Evolutionary conservation across 192 early-diverging fungal species (phyloP), one percentile per base, ranked within the genome.

Genomic region (Umbelopsis vinacea): DNA sequence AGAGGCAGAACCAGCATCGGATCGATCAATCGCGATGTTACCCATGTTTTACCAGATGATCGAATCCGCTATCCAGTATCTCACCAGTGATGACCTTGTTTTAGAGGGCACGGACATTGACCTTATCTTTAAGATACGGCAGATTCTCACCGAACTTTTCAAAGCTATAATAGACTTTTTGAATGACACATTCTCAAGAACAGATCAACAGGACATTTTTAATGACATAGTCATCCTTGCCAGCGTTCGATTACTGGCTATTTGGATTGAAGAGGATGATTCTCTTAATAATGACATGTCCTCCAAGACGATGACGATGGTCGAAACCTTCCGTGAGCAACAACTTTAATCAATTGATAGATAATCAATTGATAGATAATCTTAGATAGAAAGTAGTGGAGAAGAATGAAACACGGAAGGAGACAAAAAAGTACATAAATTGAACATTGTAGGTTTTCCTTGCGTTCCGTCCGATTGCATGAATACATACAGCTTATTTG

Each of bases 1-100:
- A 54, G 22, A 78, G n/a, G 40, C 40, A 12, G 57, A 22, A 15
- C 33, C 57, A 19, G 11, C 57, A 63, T 63, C 57, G 23, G 57
- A 63, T 63, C 68, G 74, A 14, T 74, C 76, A 33, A 47, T 76
- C n/a, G 9, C 38, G n/a, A 76, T 81, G 79, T 33, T 84, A 35
- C 74, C 82, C 8, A 66, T 76, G 19, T 79, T 74, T 73, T 84
- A 79, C 57, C 72, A 76, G 43, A 81, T 84, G 24, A 33, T 84
- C 11, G 82, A 84, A 52, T 71, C 52, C 19, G 67, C 77, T 7
- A 84, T 84, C 23, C 74, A 79, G 40, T 80, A 79, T 54, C 47
- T 84, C 57, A 63, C 57, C 15, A 19, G 14, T 19, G 57, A 63
- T 17, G 57, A 63, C 12, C 57, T 63, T 35, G 57, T 7, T 17